A percentile compares a stretch with the other conserved stretches of the same genome.
These are phyloP conservation scores for Cenchrus americanus DNA, from an alignment of 176 grass and related monocot genomes.

Conservation along the genomic window DNA sequence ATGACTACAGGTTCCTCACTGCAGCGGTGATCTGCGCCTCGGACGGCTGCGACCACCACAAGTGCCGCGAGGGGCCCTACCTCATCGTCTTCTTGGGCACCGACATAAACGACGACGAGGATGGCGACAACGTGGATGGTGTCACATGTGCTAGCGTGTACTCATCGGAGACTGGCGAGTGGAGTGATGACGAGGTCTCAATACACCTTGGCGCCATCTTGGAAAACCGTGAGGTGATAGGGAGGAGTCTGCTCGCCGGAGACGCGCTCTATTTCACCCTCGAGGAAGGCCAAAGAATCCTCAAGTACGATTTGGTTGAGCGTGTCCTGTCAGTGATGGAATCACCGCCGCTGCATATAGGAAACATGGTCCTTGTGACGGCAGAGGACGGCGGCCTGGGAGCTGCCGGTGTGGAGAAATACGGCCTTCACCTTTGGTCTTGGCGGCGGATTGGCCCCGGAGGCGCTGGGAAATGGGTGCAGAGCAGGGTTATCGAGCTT, in stretches of 20 bases:
- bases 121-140: not conserved
- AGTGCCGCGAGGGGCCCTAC: not conserved
- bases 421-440: not conserved
- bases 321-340: not conserved
- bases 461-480: not conserved
- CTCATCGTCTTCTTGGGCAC: not conserved
- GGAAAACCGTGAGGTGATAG: not conserved
- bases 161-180: not conserved
- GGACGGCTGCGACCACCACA: not conserved
- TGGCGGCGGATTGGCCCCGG: fast-evolving
- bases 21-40: not conserved
- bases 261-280: not conserved
- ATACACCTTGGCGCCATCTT: too few relatives aligned
- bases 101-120: too few relatives aligned
- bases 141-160: not conserved
- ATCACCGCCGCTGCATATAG: too few relatives aligned
- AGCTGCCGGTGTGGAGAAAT: not conserved
- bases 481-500: not conserved
- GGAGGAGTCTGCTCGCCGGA: not conserved
- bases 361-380: not conserved
- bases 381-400: not conserved
- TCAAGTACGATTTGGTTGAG: not conserved
- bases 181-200: not conserved
- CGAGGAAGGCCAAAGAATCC: not conserved
- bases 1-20: not conserved